phyloP scores from a whole-genome alignment of 305 asterid genomes.

The Ajuga reptans region DNA sequence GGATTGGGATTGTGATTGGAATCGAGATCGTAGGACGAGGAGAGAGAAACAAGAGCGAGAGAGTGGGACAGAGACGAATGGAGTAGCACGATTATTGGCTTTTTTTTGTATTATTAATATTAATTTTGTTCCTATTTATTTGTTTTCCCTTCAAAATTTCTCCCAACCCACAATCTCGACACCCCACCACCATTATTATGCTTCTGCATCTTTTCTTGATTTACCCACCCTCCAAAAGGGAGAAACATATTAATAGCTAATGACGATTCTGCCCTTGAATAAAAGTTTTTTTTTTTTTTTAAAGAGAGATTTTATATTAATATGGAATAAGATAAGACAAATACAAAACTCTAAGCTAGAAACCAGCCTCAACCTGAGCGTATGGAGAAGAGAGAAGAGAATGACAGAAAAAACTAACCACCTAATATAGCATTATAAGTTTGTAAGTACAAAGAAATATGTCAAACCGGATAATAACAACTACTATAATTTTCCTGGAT shows the following conservation, averaged over 20 bases:
- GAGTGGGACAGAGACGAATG: slow-evolving; percentile 26
- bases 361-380: no score
- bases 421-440: no score
- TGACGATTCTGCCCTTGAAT: no score
- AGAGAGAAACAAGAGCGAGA: slow-evolving; percentile 11
- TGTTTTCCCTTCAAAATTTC: neutral
- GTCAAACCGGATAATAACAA: no score
- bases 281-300: no score
- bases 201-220: neutral
- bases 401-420: no score
- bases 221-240: neutral
- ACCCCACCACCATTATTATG: slow-evolving; percentile 16
- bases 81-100: slow-evolving; percentile 36
- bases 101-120: neutral
- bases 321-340: no score
- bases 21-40: slow-evolving; percentile 18
- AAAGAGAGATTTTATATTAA: no score
- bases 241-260: neutral
- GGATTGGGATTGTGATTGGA: neutral
- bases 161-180: neutral
- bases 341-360: no score
- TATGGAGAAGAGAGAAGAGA: no score
- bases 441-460: no score
- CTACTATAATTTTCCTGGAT: no score
- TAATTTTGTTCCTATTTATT: neutral